These are phyloP conservation scores for Aspergillus hancockii DNA, from an alignment of 495 filamentous ascomycete species.

Conservation along the genomic window DNA sequence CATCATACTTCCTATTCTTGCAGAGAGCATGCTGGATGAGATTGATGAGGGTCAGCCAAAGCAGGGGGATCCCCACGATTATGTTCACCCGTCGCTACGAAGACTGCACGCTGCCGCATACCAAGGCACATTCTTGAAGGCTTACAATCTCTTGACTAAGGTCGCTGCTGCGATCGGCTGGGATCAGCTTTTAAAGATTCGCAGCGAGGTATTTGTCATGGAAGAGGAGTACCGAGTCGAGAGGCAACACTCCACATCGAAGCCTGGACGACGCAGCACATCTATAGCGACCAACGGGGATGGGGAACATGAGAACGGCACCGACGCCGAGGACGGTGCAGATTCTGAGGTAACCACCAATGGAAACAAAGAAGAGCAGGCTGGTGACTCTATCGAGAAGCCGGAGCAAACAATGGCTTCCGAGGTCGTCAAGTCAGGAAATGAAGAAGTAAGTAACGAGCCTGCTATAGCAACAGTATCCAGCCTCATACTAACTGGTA, in stretches of 20 bases:
- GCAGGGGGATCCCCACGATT: conserved; percentile 68
- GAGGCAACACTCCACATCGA: conserved; percentile 65
- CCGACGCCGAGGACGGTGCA: conserved; percentile 33
- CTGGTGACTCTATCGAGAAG: conserved; percentile 63
- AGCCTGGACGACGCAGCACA: conserved; percentile 20
- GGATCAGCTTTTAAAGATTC: conserved; percentile 90
- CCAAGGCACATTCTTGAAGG: conserved; percentile 91
- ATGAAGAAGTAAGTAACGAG: conserved; percentile 66
- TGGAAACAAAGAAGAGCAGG: conserved; percentile 37
- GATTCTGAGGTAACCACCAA: conserved; percentile 29
- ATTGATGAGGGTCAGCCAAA: conserved; percentile 87
- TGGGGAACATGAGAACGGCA: conserved; percentile 36
- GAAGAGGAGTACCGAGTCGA: conserved; percentile 96
- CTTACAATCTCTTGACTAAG: conserved; percentile 90
- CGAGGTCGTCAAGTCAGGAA: conserved; percentile 76
- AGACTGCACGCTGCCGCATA: conserved; percentile 86
- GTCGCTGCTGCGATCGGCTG: conserved; percentile 95
- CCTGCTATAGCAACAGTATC: background rate
- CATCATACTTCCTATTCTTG: conserved; percentile 80
- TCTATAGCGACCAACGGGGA: conserved; percentile 42
- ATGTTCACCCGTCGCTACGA: conserved; percentile 82
- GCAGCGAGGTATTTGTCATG: conserved; percentile 98
- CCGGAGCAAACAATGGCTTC: conserved; percentile 81
- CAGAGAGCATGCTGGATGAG: conserved; percentile 91
- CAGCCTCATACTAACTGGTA: conserved; percentile 16